Evolutionary conservation across 257 asterid genomes (phyloP).

Genomic region (Primulina eburnea): DNA sequence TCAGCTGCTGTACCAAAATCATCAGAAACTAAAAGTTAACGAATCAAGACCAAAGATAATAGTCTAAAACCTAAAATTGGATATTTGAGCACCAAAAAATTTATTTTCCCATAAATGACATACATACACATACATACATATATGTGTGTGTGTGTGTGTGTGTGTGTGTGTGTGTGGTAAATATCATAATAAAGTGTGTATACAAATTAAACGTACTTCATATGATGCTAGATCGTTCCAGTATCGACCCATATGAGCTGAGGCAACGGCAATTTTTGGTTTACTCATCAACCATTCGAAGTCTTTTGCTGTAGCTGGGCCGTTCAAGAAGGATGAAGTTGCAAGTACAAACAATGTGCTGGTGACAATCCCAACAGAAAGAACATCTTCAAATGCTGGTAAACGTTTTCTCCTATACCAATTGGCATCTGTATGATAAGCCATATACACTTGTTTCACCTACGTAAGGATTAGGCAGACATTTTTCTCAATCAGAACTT

Average conservation of each 20-base stretch:
- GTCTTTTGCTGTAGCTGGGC: background rate
- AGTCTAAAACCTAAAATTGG: too few species aligned
- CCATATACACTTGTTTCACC: background rate
- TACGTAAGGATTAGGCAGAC: background rate
- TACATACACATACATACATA: too few species aligned
- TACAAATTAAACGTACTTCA: conserved; percentile 5
- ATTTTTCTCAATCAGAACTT: too few species aligned
- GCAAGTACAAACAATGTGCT: background rate
- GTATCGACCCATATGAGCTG: background rate
- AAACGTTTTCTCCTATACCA: conserved; percentile 3
- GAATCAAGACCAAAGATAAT: too few species aligned
- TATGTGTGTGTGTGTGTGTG: too few species aligned
- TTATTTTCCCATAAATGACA: too few species aligned
- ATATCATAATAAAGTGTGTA: too few species aligned
- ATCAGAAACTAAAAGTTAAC: too few species aligned
- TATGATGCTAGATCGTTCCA: conserved; percentile 6
- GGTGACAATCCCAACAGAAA: background rate
- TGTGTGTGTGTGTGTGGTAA: too few species aligned
- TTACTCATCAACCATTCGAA: conserved; percentile 11
- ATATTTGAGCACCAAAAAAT: too few species aligned
- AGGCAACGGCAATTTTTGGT: background rate
- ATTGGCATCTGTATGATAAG: background rate
- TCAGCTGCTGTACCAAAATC: too few species aligned
- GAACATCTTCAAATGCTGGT: background rate
- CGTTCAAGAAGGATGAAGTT: background rate